Conservation (phyloP, 176 grass and related monocot species). For the Urochloa ruziziensis region DNA sequence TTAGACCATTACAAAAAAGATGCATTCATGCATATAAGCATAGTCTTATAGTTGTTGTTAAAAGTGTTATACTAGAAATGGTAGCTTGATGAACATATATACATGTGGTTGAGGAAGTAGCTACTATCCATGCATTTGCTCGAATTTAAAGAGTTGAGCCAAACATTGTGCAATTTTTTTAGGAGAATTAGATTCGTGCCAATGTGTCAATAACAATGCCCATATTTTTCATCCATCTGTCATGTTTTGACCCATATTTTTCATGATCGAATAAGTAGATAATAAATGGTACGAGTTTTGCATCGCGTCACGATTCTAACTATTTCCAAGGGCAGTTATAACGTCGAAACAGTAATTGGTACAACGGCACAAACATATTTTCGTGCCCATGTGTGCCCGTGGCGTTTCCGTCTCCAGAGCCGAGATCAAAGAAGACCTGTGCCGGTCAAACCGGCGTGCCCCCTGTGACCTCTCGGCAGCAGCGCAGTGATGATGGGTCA, state of each 20-base stretch:
- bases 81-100: neutral
- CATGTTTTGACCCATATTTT: too few relatives aligned
- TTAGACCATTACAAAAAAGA: too few relatives aligned
- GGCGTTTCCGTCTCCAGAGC: neutral
- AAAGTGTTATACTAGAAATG: neutral
- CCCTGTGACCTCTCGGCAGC: neutral
- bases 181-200: neutral
- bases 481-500: conserved; percentile 13
- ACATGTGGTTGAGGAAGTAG: neutral
- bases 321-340: too few relatives aligned
- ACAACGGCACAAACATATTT: too few relatives aligned
- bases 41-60: neutral
- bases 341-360: too few relatives aligned
- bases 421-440: neutral
- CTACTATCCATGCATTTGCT: neutral
- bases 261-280: too few relatives aligned
- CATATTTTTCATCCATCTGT: too few relatives aligned
- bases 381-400: neutral
- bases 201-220: too few relatives aligned
- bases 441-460: conserved; percentile 35
- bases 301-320: too few relatives aligned
- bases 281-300: too few relatives aligned
- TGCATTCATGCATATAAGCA: too few relatives aligned
- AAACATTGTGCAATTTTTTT: too few relatives aligned
- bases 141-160: neutral